Percentiles rank a stretch among this genome's conserved stretches.
Evolutionary conservation across 2,329 filamentous ascomycete species (phyloP).

Genomic region (Sphaceloma murrayae): DNA sequence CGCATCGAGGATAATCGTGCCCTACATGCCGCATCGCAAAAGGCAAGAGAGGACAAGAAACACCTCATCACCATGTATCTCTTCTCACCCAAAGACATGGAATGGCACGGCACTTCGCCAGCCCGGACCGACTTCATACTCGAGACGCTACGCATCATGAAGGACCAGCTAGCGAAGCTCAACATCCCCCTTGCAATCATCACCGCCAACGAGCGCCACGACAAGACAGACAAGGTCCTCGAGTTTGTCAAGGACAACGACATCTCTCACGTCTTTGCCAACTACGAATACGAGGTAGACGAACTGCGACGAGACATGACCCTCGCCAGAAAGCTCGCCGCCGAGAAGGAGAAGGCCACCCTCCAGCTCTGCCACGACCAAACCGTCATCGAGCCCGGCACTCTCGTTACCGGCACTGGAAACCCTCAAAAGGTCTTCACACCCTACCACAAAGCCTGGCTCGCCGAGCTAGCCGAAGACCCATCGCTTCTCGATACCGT

Average conservation of each 20-base stretch:
- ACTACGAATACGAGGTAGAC: constrained; percentile 40
- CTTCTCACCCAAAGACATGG: constrained; percentile 39
- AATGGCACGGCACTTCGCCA: constrained; percentile 43
- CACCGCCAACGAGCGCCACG: constrained; percentile 34
- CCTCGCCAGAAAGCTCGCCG: constrained; percentile 30
- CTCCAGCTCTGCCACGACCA: constrained; percentile 42
- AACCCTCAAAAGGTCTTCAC: constrained; percentile 45
- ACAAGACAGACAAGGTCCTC: constrained; percentile 35
- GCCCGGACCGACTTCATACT: constrained; percentile 42
- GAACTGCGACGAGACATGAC: constrained; percentile 39
- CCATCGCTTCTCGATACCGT: constrained; percentile 37
- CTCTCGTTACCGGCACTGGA: constrained; percentile 34
- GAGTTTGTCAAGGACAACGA: constrained; percentile 37
- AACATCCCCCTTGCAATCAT: constrained; percentile 42
- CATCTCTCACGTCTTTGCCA: constrained; percentile 40
- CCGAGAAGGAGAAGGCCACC: constrained; percentile 30
- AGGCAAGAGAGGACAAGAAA: constrained; percentile 36
- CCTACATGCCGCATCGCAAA: constrained; percentile 37
- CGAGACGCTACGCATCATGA: constrained; percentile 36
- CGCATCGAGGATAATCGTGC: constrained; percentile 43
- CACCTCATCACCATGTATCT: constrained; percentile 40
- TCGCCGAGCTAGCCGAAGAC: constrained; percentile 34
- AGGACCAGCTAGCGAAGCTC: constrained; percentile 38
- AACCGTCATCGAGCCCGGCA: constrained; percentile 39
- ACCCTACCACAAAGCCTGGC: constrained; percentile 42